Percentiles rank a stretch among this genome's conserved stretches.
These are phyloP conservation scores for Talaromyces sp. DNA, from an alignment of 2,329 filamentous ascomycete species.

Conservation along the genomic window DNA sequence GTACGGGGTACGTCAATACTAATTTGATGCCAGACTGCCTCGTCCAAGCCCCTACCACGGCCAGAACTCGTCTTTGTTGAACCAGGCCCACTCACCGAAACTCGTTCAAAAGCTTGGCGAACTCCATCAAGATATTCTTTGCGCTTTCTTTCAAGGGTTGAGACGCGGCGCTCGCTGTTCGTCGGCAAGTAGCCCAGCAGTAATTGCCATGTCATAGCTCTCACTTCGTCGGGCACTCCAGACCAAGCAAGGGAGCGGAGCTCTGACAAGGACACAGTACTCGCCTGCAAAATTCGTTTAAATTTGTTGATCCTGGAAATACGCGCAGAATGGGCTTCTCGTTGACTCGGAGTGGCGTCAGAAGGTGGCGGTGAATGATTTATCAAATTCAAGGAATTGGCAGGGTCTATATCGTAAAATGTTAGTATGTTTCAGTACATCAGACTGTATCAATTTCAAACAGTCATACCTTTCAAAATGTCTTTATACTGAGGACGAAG, in stretches of 20 bases:
- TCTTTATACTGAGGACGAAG: slow-evolving; percentile 96
- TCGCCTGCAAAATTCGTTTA: slow-evolving; percentile 90
- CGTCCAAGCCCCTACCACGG: slow-evolving; percentile 75
- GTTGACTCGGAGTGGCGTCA: slow-evolving; percentile 75
- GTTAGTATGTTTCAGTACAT: slow-evolving; percentile 2
- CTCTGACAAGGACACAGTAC: slow-evolving; percentile 79
- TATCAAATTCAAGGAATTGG: slow-evolving; percentile 92
- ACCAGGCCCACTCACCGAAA: slow-evolving; percentile 41
- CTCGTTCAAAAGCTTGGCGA: slow-evolving; percentile 60
- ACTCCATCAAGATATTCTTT: slow-evolving; percentile 97
- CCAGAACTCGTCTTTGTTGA: slow-evolving; percentile 47
- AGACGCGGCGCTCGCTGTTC: slow-evolving; percentile 88
- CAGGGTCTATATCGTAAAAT: slow-evolving; percentile 57
- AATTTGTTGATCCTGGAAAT: slow-evolving; percentile 98
- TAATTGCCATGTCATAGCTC: slow-evolving; percentile 98
- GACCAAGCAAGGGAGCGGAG: slow-evolving; percentile 88
- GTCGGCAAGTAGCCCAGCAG: slow-evolving; percentile 92
- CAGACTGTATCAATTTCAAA: not conserved
- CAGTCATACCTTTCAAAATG: slow-evolving; percentile 64
- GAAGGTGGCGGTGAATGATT: slow-evolving; percentile 73
- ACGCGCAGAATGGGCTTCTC: slow-evolving; percentile 79
- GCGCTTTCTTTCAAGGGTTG: slow-evolving; percentile 86
- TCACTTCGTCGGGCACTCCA: slow-evolving; percentile 88
- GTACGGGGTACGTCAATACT: slow-evolving; percentile 96
- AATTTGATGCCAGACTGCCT: slow-evolving; percentile 99